Evolutionary conservation across 2,329 filamentous ascomycete species (phyloP).

Genomic region (Epichloe elymi): DNA sequence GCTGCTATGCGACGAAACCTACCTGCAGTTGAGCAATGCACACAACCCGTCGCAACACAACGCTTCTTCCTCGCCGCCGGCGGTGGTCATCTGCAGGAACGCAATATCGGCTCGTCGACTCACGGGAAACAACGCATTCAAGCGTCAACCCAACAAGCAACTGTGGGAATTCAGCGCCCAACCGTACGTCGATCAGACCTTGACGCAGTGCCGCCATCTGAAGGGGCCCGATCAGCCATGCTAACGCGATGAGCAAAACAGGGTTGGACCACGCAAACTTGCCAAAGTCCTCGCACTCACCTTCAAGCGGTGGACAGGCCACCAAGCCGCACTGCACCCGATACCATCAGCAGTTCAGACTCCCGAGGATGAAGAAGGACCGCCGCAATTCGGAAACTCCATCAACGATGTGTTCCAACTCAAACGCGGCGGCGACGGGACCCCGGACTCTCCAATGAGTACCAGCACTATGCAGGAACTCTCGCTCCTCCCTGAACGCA

Average conservation of each 20-base stretch:
- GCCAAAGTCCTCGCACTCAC: constrained; percentile 7
- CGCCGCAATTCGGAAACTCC: background rate
- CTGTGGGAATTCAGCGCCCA: constrained; percentile 26
- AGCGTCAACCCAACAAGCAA: constrained; percentile 5
- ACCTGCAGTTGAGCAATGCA: constrained; percentile 9
- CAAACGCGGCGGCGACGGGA: background rate
- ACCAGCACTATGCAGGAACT: background rate
- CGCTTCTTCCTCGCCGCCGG: constrained; percentile 4
- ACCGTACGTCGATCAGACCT: constrained; percentile 13
- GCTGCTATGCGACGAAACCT: constrained; percentile 15
- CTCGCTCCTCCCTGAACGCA: constrained; percentile 1
- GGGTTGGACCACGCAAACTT: constrained; percentile 24
- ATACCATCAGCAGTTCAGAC: background rate
- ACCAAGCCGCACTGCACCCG: constrained; percentile 1
- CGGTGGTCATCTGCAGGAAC: constrained; percentile 5
- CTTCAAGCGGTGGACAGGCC: constrained; percentile 4
- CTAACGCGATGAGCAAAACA: constrained; percentile 6
- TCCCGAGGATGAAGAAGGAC: constrained; percentile 1
- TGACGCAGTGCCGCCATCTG: constrained; percentile 4
- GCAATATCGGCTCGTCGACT: constrained; percentile 1
- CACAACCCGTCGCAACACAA: constrained; percentile 8
- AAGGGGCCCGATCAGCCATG: background rate
- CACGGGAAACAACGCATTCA: background rate
- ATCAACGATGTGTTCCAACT: background rate
- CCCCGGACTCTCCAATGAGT: background rate